Evolutionary conservation across 2,329 filamentous ascomycete genomes (phyloP).

Genomic region (Phaeophleospora eucalypticola): DNA sequence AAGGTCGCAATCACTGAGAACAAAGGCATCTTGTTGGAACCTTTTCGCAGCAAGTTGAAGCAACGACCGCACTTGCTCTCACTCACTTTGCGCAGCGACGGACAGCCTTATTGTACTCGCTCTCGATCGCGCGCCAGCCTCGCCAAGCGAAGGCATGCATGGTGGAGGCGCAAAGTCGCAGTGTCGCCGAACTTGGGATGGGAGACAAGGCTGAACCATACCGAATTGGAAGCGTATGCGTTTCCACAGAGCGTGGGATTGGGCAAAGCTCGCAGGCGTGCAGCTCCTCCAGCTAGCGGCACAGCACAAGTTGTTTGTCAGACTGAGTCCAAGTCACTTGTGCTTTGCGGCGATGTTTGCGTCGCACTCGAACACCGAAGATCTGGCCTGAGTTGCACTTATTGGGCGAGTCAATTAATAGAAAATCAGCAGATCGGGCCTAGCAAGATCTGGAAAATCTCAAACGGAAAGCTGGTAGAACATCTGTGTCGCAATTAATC

Average conservation of each 20-base stretch:
- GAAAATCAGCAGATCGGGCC: no score
- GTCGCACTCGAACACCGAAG: no score
- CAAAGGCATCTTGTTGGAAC: neutral
- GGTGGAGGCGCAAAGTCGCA: neutral
- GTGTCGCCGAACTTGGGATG: neutral
- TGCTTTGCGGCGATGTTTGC: no score
- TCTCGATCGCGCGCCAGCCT: neutral
- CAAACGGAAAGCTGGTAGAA: neutral
- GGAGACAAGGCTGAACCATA: neutral
- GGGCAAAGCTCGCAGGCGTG: neutral
- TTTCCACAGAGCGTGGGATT: neutral
- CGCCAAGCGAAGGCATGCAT: neutral
- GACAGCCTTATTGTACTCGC: neutral
- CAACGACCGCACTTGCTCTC: neutral
- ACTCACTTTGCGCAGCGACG: no score
- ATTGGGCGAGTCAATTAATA: no score
- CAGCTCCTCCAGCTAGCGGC: neutral
- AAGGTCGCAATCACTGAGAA: slow-evolving; percentile 2
- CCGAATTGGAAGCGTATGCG: neutral
- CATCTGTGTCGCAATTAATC: neutral
- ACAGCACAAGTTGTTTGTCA: neutral
- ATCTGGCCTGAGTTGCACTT: no score
- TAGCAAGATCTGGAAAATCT: no score
- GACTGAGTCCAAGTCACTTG: neutral
- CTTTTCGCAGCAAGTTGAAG: neutral